Evolutionary conservation across 83 land plant genomes (phyloP), one percentile per base, ranked within the genome.

Genomic region (Diphasiastrum complanatum): DNA sequence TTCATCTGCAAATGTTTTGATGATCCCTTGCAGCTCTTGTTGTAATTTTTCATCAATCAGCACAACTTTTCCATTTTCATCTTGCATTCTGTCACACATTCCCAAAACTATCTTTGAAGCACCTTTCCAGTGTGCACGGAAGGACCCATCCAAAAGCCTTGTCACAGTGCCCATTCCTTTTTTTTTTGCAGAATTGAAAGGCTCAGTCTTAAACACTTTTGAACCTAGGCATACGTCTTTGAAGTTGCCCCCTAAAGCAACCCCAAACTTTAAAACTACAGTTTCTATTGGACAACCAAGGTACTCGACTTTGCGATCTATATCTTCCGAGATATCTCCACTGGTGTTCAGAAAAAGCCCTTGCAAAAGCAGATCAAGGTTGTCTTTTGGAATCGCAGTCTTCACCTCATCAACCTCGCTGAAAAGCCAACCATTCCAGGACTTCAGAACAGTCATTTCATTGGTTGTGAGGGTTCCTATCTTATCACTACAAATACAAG

Each of bases 221-320:
- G 63, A 63, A 60, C 74, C 64, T 47, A 73, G 45, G 45, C 90
- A 50, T 25, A 63, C 78, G 10, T 55, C 74, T 43, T 81, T 78
- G 60, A 85, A 89, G 64, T 82, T 77, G 26, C 87, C 87, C 52
- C 90, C 86, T 53, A 89, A 66, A 4, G 73, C 54, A 52, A 85
- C 53, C 23, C 83, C 90, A 70, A 85, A 81, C 60, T 78, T 78
- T 58, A 89, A 60, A 26, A 85, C 36, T 33, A 90, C 91, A 58
- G 83, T 74, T 55, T 89, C 96, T 30, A 90, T 89, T 28, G 96
- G 91, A 26, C 90, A 47, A n/a, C 96, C 96, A 32, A 89, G 47
- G 26, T 74, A 73, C 50, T 78, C 78, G 24, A 33, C 78, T 33
- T 75, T 69, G 4, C 81, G 79, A 47, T 75, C 65, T 53, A 76